A percentile compares a stretch with the other conserved stretches of the same genome.
phyloP scores from a whole-genome alignment of 1,284 basidiomycete genomes.

The Jaminaea rosea region DNA sequence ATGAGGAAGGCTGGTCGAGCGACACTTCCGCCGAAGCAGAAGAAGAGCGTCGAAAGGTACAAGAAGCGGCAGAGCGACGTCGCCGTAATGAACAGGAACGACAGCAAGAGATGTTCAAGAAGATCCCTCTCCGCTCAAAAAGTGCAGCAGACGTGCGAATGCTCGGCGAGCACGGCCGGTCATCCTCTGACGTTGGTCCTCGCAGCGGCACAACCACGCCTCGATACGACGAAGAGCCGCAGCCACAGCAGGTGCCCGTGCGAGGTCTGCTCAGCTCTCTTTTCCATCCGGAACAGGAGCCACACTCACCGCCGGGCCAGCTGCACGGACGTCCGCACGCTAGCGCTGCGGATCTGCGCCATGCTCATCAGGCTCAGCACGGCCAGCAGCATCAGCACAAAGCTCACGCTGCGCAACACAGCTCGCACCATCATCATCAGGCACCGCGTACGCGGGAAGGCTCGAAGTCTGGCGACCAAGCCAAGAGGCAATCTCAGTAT shows the following conservation, averaged over 20 bases:
- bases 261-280: constrained; percentile 41
- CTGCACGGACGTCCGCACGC: constrained; percentile 31
- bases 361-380: too few species aligned
- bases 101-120: constrained; percentile 66
- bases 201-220: too few species aligned
- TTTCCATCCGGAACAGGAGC: constrained; percentile 37
- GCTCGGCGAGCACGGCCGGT: constrained; percentile 9
- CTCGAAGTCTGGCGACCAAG: too few species aligned
- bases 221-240: too few species aligned
- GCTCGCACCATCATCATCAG: too few species aligned
- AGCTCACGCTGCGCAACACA: too few species aligned
- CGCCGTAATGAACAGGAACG: constrained; percentile 58
- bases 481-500: too few species aligned
- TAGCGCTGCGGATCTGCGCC: constrained; percentile 29
- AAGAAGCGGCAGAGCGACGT: constrained; percentile 44
- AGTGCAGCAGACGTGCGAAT: constrained; percentile 38
- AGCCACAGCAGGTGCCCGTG: constrained; percentile 15
- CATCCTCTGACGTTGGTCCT: constrained; percentile 10
- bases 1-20: constrained; percentile 41
- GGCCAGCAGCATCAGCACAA: too few species aligned
- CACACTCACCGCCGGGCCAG: constrained; percentile 34
- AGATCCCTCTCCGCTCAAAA: constrained; percentile 55
- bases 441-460: too few species aligned
- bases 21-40: constrained; percentile 44
- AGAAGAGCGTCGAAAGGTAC: constrained; percentile 18